Percentiles rank a stretch among this genome's conserved stretches.
phyloP scores from a whole-genome alignment of 192 early-diverging fungal species.

The Coemansia sp. region DNA sequence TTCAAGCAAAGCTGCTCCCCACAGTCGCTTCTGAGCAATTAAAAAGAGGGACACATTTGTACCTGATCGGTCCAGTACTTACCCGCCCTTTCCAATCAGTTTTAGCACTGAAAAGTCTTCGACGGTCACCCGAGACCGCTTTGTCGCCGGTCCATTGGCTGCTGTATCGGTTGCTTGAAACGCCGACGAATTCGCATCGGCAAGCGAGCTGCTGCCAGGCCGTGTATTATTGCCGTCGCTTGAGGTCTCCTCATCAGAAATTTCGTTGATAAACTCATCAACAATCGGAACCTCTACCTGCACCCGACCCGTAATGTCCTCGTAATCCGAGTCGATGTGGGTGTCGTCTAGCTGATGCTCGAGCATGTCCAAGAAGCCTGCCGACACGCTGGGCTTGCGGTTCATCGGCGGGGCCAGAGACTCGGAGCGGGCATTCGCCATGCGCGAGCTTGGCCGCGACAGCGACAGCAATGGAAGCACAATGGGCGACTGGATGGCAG shows the following conservation, averaged over 20 bases:
- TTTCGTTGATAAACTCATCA: constrained; percentile 46
- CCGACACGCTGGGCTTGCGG: constrained; percentile 47
- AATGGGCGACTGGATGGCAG: constrained; percentile 20
- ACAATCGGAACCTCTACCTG: constrained; percentile 51
- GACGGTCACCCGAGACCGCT: constrained; percentile 27
- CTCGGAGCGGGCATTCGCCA: constrained; percentile 25
- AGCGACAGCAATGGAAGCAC: constrained; percentile 38
- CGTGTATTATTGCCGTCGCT: background rate
- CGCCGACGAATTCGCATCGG: background rate
- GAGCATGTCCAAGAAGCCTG: constrained; percentile 33
- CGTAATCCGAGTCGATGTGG: constrained; percentile 50
- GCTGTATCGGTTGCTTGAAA: background rate
- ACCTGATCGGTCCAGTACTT: constrained; percentile 12
- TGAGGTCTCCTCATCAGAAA: background rate
- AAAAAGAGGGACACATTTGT: background rate
- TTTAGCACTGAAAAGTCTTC: constrained; percentile 62
- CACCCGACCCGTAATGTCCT: constrained; percentile 42
- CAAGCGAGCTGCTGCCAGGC: background rate
- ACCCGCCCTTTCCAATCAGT: constrained; percentile 70
- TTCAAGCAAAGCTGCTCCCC: constrained; percentile 7
- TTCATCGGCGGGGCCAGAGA: constrained; percentile 18
- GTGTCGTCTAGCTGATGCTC: constrained; percentile 47
- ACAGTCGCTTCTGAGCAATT: background rate
- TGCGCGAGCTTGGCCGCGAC: constrained; percentile 35
- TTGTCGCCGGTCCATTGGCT: background rate